Percentiles rank a stretch among this genome's conserved stretches.
Conservation (phyloP, 2,329 filamentous ascomycete species). For the Rasamsonia emersonii region DNA sequence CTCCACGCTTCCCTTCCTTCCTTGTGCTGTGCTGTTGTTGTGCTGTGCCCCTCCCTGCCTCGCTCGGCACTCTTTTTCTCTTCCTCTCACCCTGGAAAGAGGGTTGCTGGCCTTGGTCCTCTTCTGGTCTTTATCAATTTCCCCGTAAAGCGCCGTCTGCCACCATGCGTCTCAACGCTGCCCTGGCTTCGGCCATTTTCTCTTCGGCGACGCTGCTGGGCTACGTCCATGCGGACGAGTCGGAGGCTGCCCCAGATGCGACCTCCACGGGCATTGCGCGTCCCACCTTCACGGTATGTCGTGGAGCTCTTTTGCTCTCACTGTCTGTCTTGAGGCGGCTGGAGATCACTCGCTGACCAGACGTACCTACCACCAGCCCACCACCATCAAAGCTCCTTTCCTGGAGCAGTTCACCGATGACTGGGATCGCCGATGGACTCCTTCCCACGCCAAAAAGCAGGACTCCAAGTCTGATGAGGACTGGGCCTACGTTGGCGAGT, state of each 20-base stretch:
- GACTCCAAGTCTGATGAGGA: conserved; percentile 72
- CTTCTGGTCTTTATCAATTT: conserved; percentile 6
- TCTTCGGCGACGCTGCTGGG: conserved; percentile 60
- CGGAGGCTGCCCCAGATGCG: conserved; percentile 48
- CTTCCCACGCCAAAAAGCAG: conserved; percentile 95
- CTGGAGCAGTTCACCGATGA: conserved; percentile 97
- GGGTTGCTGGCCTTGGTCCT: conserved; percentile 9
- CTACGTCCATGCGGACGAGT: conserved; percentile 60
- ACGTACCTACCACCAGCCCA: conserved; percentile 54
- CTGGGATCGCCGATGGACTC: conserved; percentile 90
- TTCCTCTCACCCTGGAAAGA: conserved; percentile 9
- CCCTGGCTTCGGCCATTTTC: conserved; percentile 61
- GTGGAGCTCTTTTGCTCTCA: conserved; percentile 6
- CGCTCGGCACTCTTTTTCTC: conserved; percentile 10
- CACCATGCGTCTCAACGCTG: conserved; percentile 77
- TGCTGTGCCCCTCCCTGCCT: conserved; percentile 8
- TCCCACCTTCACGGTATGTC: conserved; percentile 79
- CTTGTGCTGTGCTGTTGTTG: conserved; percentile 9
- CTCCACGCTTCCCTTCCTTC: conserved; percentile 15
- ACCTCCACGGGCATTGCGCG: conserved; percentile 55
- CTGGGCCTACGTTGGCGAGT: conserved; percentile 95
- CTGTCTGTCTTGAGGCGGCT: too few relatives aligned
- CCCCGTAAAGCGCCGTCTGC: conserved; percentile 15
- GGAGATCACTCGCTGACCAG: conserved; percentile 4
- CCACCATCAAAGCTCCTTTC: conserved; percentile 83